Conservation (phyloP, 805 yeast genomes). For the Yamadazyma phyllophila region DNA sequence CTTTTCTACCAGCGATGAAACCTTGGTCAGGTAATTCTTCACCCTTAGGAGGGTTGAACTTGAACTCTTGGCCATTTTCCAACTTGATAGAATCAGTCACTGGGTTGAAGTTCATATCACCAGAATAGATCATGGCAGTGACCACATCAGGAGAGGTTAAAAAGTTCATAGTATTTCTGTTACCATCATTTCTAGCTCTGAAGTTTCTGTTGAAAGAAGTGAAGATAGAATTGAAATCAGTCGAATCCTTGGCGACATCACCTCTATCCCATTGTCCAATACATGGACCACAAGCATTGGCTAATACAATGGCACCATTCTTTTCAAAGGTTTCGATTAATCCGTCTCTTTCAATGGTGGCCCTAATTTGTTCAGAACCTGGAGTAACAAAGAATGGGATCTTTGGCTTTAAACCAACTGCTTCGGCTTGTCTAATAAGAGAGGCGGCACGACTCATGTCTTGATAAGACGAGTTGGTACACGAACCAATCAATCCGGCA, state of each 20-base stretch:
- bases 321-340: conserved; percentile 74
- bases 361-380: conserved; percentile 97
- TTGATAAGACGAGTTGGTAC: conserved; percentile 97
- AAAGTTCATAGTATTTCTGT: conserved; percentile 95
- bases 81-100: conserved; percentile 76
- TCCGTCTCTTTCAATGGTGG: conserved; percentile 95
- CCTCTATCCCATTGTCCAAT: conserved; percentile 99
- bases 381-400: conserved; percentile 94
- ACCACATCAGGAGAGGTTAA: conserved; percentile 98
- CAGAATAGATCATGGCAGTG: conserved; percentile 94
- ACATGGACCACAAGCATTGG: conserved; percentile 99
- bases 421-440: conserved; percentile 80
- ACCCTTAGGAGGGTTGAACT: conserved; percentile 77
- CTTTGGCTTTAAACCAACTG: conserved; percentile 85
- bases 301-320: conserved; percentile 88
- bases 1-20: conserved; percentile 69
- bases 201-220: conserved; percentile 98
- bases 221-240: conserved; percentile 82
- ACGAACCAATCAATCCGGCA: conserved; percentile 96
- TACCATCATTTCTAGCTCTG: conserved; percentile 97
- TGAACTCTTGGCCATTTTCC: conserved; percentile 69
- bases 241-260: conserved; percentile 63
- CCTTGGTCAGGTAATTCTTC: conserved; percentile 80
- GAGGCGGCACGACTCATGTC: conserved; percentile 97
- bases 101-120: conserved; percentile 91